Conservation (phyloP, 2,329 filamentous ascomycete genomes). For the Clarireedia paspali region DNA sequence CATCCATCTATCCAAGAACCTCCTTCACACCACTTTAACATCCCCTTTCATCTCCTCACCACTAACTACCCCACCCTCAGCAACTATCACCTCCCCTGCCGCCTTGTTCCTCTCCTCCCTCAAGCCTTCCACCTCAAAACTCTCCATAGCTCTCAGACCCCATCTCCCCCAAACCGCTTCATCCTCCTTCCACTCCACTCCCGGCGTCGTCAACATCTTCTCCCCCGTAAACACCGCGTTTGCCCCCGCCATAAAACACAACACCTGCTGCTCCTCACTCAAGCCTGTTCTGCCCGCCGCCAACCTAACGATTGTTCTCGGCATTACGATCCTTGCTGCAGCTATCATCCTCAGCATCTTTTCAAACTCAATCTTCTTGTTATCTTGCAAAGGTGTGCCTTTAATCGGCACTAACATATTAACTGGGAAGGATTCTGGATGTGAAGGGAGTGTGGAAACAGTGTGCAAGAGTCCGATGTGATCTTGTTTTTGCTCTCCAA, state of each 20-base stretch:
- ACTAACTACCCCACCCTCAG: not conserved
- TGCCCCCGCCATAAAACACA: slow-evolving; percentile 85
- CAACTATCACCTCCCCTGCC: not conserved
- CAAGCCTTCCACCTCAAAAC: slow-evolving; percentile 26
- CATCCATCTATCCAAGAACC: too few relatives aligned
- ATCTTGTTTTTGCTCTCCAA: slow-evolving; percentile 73
- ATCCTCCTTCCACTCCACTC: slow-evolving; percentile 87
- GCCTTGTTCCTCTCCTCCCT: not conserved
- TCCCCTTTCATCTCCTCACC: not conserved
- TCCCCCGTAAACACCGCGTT: slow-evolving; percentile 95
- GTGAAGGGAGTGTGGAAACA: slow-evolving; percentile 68
- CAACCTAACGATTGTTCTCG: slow-evolving; percentile 76
- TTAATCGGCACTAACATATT: slow-evolving; percentile 88
- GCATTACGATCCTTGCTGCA: slow-evolving; percentile 76
- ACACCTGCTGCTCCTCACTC: slow-evolving; percentile 78
- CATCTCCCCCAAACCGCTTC: slow-evolving; percentile 74
- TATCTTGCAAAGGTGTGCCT: slow-evolving; percentile 76
- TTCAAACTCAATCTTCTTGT: slow-evolving; percentile 65
- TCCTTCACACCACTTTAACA: not conserved
- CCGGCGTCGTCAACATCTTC: slow-evolving; percentile 91
- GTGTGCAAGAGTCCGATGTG: slow-evolving; percentile 79
- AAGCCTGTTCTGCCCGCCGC: slow-evolving; percentile 79
- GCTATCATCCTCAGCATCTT: slow-evolving; percentile 76
- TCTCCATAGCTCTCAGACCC: slow-evolving; percentile 71
- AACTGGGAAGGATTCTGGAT: slow-evolving; percentile 87